Conservation (phyloP, 2,329 filamentous ascomycete species). For the Fusarium dimerum region DNA sequence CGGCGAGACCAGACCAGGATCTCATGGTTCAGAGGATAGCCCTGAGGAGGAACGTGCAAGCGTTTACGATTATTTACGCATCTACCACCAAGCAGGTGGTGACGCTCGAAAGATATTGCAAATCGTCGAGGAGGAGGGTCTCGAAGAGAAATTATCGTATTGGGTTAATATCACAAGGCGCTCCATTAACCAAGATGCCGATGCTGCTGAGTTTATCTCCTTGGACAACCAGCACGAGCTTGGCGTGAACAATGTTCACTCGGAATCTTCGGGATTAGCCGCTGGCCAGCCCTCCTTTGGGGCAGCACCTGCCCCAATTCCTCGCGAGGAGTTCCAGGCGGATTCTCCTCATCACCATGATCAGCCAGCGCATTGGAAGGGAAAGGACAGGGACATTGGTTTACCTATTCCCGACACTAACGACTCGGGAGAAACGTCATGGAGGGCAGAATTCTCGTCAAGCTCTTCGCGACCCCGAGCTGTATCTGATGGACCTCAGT, state of each 20-base stretch:
- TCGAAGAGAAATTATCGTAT: slow-evolving; percentile 59
- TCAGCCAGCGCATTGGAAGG: slow-evolving; percentile 19
- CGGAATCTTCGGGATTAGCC: slow-evolving; percentile 25
- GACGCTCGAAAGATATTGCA: slow-evolving; percentile 59
- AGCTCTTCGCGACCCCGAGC: slow-evolving; percentile 48
- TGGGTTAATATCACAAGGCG: slow-evolving; percentile 56
- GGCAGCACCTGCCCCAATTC: slow-evolving; percentile 24
- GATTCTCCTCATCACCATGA: not conserved
- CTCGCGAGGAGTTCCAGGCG: slow-evolving; percentile 7
- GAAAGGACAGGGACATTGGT: slow-evolving; percentile 25
- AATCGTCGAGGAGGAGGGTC: slow-evolving; percentile 62
- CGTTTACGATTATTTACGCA: slow-evolving; percentile 46
- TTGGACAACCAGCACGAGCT: slow-evolving; percentile 3
- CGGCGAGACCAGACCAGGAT: slow-evolving; percentile 4
- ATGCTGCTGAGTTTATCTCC: not conserved
- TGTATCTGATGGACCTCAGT: slow-evolving; percentile 57
- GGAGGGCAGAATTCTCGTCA: slow-evolving; percentile 12
- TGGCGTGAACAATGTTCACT: slow-evolving; percentile 3
- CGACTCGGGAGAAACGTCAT: not conserved
- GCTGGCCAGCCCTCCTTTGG: slow-evolving; percentile 27
- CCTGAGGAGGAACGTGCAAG: slow-evolving; percentile 23
- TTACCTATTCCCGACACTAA: slow-evolving; percentile 5
- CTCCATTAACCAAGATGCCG: slow-evolving; percentile 21
- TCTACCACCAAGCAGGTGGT: slow-evolving; percentile 61
- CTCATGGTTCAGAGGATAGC: slow-evolving; percentile 1